phyloP scores from a whole-genome alignment of 2,329 filamentous ascomycete genomes.

The Aspergillus candidus region DNA sequence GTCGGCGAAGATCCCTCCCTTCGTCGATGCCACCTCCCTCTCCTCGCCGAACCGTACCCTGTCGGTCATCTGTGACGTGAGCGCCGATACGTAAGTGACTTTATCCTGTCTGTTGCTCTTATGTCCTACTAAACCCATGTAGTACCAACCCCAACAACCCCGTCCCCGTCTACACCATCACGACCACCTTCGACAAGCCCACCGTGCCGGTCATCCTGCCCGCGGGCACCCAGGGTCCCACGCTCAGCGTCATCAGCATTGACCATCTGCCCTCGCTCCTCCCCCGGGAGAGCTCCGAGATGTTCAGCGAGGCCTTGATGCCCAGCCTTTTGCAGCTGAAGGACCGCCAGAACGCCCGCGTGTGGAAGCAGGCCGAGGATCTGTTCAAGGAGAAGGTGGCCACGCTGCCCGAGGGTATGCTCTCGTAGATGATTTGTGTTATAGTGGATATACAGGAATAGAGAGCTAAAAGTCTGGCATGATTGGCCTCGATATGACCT shows the following conservation, averaged over 20 bases:
- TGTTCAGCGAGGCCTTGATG: conserved; percentile 71
- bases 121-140: conserved; percentile 1
- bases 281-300: conserved; percentile 79
- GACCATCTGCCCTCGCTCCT: conserved; percentile 80
- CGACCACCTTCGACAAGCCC: conserved; percentile 83
- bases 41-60: conserved; percentile 64
- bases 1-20: conserved; percentile 68
- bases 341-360: conserved; percentile 60
- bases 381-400: conserved; percentile 77
- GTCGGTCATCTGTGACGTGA: conserved; percentile 72
- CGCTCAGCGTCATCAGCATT: conserved; percentile 76
- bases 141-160: conserved; percentile 46
- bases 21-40: conserved; percentile 67
- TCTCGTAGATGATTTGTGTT: too few relatives aligned
- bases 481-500: too few relatives aligned
- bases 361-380: conserved; percentile 83
- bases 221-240: conserved; percentile 49
- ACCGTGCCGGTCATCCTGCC: conserved; percentile 63
- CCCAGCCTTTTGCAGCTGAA: conserved; percentile 73
- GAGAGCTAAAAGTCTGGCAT: too few relatives aligned
- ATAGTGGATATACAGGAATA: too few relatives aligned
- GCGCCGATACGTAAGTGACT: conserved; percentile 33
- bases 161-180: conserved; percentile 70
- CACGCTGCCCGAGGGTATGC: conserved; percentile 48
- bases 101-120: not conserved